phyloP scores from a whole-genome alignment of 2,329 filamentous ascomycete genomes.

The Pseudocercospora fijiensis region DNA sequence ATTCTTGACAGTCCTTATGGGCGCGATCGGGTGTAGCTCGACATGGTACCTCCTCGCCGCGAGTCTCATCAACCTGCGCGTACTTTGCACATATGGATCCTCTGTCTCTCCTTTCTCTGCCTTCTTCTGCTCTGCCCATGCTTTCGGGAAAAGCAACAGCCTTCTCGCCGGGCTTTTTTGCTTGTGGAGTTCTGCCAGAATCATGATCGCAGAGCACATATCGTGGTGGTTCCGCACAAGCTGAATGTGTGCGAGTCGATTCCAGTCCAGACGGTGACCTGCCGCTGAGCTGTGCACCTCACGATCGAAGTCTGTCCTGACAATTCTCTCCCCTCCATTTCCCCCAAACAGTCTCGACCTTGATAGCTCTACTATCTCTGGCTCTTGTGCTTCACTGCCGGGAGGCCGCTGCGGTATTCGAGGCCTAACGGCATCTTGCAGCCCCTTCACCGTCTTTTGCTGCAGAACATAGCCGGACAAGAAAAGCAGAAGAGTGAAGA shows the following conservation, averaged over 20 bases:
- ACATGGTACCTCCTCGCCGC: conserved; percentile 50
- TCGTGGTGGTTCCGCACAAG: conserved; percentile 47
- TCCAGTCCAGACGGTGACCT: conserved; percentile 44
- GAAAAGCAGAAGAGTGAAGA: conserved; percentile 81
- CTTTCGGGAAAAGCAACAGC: conserved; percentile 48
- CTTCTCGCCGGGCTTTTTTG: conserved; percentile 48
- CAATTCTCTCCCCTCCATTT: conserved; percentile 26
- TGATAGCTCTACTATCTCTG: conserved; percentile 21
- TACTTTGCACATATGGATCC: conserved; percentile 47
- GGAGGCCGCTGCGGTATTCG: conserved; percentile 46
- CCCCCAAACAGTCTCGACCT: conserved; percentile 33
- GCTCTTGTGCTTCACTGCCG: conserved; percentile 13
- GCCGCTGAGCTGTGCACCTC: conserved; percentile 26
- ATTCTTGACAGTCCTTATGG: conserved; percentile 34
- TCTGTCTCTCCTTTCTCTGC: conserved; percentile 39
- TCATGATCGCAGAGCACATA: conserved; percentile 53
- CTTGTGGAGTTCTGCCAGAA: conserved; percentile 48
- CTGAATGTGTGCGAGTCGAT: conserved; percentile 49
- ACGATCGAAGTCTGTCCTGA: conserved; percentile 32
- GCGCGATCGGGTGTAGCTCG: conserved; percentile 46
- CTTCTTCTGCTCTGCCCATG: conserved; percentile 38
- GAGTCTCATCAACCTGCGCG: conserved; percentile 45
- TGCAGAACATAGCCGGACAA: conserved; percentile 84
- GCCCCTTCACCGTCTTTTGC: conserved; percentile 75
- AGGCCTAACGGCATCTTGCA: conserved; percentile 70